Base-by-base conservation (phyloP, 1,284 basidiomycete genomes). In the Cryptococcus sp. region DNA sequence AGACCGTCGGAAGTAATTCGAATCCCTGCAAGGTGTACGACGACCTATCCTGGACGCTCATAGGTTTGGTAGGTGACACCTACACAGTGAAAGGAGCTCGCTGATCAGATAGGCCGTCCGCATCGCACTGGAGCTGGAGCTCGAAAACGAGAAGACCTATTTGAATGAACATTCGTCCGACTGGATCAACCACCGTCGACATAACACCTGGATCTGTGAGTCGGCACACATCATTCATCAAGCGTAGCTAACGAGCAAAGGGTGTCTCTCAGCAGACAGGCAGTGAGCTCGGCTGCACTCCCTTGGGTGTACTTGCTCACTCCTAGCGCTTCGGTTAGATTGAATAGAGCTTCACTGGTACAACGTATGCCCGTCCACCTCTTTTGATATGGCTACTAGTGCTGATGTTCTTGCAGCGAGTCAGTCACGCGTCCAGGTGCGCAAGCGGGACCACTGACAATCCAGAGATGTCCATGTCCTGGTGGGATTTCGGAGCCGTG, bases 11-110 rank as follows among this genome's bases (percentile, higher is more conserved):
- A 14, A 21, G 21, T n/a, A 25, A 22, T 6, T 34, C 34, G 1
- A 51, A 51, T 22, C 54, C 57, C 0, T 50, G 50, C 41, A 59
- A 54, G 25, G 43, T 52, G n/a, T 56, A 54, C n/a, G 57, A 59
- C 32, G 52, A 56, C 36, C 37, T 56, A 6, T 48, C 54, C 2
- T 59, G 57, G 57, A 59, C 54, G 9, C 48, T 56, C 12, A 54
- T 53, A 1, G 57, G 57, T 3, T 26, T 59, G 37, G 52, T 53
- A 25, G 5, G 51, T 7, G 34, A n/a, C 7, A 24, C 7, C 14
- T 19, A 19, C 4, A 18, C 4, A 5, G 5, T 7, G 5, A 10
- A 22, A 45, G 37, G 21, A 24, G 11, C 2, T 25, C 23, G 18
- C 22, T 22, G 18, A 19, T 18, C 14, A 26, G 16, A 25, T 28